These are phyloP conservation scores for Triticum turgidum DNA, from an alignment of 176 grass and related monocot species.

Conservation along the genomic window DNA sequence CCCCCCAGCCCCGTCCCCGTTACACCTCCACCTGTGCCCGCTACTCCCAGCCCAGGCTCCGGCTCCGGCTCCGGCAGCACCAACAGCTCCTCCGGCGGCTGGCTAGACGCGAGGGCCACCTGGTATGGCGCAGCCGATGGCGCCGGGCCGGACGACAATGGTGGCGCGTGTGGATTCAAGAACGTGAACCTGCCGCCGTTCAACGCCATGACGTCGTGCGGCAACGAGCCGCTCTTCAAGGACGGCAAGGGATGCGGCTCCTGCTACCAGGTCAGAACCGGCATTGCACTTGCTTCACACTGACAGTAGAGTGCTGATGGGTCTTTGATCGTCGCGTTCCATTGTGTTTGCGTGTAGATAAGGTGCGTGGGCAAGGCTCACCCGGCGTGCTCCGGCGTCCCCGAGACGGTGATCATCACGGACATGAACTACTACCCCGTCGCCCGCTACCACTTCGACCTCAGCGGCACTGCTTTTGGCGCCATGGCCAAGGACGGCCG, in stretches of 20 bases:
- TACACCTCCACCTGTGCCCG: too few species aligned
- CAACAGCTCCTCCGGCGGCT: too few species aligned
- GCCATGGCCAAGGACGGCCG: slow-evolving; percentile 5
- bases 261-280: slow-evolving; percentile 28
- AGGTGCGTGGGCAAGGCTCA: slow-evolving; percentile 23
- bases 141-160: too few species aligned
- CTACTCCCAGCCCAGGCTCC: too few species aligned
- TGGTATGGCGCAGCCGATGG: too few species aligned
- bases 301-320: too few species aligned
- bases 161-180: slow-evolving; percentile 51
- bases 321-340: too few species aligned
- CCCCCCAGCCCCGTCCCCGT: too few species aligned
- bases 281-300: background rate
- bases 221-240: slow-evolving; percentile 41
- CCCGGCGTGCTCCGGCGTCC: slow-evolving; percentile 39
- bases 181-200: slow-evolving; percentile 36
- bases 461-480: slow-evolving; percentile 46
- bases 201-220: slow-evolving; percentile 49
- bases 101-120: too few species aligned
- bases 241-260: slow-evolving; percentile 50
- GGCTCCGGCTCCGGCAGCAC: too few species aligned
- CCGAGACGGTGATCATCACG: slow-evolving; percentile 39
- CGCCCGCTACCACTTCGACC: slow-evolving; percentile 44
- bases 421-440: slow-evolving; percentile 52
- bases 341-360: background rate